These are phyloP conservation scores for Daldinia childiae DNA, from an alignment of 495 filamentous ascomycete species.

Conservation along the genomic window DNA sequence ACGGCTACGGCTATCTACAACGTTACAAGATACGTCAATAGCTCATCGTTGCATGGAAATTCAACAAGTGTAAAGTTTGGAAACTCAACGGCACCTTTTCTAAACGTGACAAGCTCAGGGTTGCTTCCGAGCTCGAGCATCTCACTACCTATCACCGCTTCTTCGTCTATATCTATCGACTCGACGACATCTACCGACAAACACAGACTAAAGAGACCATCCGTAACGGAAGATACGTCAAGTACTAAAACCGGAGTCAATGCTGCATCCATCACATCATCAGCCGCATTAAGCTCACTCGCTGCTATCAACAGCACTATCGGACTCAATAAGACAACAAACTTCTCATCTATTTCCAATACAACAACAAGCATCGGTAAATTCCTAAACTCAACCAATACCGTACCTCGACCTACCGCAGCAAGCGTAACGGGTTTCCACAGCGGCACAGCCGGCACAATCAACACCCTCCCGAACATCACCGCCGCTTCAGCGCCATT, in stretches of 20 bases:
- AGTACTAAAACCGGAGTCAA: neutral
- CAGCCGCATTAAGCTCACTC: neutral
- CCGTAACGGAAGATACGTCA: constrained; percentile 5
- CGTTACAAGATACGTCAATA: constrained; percentile 3
- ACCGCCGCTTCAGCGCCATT: constrained; percentile 6
- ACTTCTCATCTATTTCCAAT: neutral
- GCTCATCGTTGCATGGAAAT: constrained; percentile 11
- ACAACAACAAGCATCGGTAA: constrained; percentile 6
- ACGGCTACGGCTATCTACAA: constrained; percentile 19
- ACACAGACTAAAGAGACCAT: constrained; percentile 18
- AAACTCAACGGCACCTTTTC: constrained; percentile 5
- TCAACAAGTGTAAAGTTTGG: constrained; percentile 7
- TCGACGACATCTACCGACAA: constrained; percentile 14
- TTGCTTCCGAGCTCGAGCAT: neutral
- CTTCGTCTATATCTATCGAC: neutral
- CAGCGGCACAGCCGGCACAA: neutral
- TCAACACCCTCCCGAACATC: neutral
- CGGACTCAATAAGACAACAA: constrained; percentile 13
- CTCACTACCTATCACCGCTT: neutral
- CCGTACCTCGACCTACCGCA: neutral
- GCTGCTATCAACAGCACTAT: constrained; percentile 11
- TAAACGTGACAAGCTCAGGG: constrained; percentile 5
- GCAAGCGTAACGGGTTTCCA: constrained; percentile 6
- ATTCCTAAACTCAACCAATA: constrained; percentile 13
- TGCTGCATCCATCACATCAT: neutral